Conservation (phyloP, 78 protist species). For the Dictyostelium purpureum region DNA sequence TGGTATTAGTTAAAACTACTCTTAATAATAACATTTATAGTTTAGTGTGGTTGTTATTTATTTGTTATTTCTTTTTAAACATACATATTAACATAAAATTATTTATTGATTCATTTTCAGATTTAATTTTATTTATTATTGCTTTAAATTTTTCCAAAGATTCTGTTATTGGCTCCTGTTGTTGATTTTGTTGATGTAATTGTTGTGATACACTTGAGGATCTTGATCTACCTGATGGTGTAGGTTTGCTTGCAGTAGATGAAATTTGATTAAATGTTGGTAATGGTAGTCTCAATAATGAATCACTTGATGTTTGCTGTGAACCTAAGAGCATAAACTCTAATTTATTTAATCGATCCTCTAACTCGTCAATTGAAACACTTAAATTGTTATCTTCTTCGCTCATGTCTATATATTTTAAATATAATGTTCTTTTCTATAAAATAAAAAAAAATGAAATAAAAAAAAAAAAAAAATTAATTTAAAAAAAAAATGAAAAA, state of each 20-base stretch:
- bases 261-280: conserved; percentile 12
- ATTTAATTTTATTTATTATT: conserved; percentile 20
- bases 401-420: too few species aligned
- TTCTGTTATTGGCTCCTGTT: conserved; percentile 18
- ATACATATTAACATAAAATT: conserved; percentile 40
- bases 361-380: conserved; percentile 48
- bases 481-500: too few species aligned
- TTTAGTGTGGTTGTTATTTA: background rate
- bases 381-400: too few species aligned
- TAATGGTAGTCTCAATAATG: conserved; percentile 19
- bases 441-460: too few species aligned
- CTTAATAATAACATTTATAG: too few species aligned
- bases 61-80: background rate
- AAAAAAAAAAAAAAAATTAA: too few species aligned
- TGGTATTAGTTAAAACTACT: too few species aligned
- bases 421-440: too few species aligned
- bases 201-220: background rate
- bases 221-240: background rate
- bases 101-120: conserved; percentile 54
- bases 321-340: conserved; percentile 22
- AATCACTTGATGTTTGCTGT: conserved; percentile 34
- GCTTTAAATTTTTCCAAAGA: conserved; percentile 18
- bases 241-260: background rate
- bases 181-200: background rate
- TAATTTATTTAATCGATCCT: conserved; percentile 21